Conservation (phyloP, 2,329 filamentous ascomycete species). For the Aspergillus hiratsukae region DNA sequence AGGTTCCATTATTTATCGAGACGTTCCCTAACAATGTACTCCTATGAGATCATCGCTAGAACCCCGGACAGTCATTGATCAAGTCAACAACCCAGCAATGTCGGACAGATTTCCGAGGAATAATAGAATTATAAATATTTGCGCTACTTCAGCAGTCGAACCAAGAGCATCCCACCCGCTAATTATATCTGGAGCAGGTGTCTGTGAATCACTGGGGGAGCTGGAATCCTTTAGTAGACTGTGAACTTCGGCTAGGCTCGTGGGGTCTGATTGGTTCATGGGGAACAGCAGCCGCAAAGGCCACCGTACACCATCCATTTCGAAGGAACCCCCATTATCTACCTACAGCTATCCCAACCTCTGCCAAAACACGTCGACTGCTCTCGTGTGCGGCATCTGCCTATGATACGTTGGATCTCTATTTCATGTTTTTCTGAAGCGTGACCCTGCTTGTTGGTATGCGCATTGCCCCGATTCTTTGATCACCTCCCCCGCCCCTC, state of each 20-base stretch:
- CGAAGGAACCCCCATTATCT: conserved; percentile 5
- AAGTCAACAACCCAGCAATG: background rate
- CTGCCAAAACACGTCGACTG: conserved; percentile 12
- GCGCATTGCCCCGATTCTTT: conserved; percentile 9
- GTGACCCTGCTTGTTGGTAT: conserved; percentile 15
- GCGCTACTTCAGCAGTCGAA: background rate
- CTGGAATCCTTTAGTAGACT: background rate
- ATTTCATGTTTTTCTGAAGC: background rate
- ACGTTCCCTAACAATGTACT: background rate
- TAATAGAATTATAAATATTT: background rate
- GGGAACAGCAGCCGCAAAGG: conserved; percentile 27
- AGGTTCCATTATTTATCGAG: background rate
- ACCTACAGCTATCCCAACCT: conserved; percentile 8
- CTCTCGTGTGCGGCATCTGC: conserved; percentile 8
- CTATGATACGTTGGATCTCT: conserved; percentile 1
- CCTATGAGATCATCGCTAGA: background rate
- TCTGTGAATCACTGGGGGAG: background rate
- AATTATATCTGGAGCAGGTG: background rate
- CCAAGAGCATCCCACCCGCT: background rate
- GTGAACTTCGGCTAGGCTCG: conserved; percentile 16
- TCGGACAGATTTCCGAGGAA: background rate
- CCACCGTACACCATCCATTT: conserved; percentile 32
- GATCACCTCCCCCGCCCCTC: conserved; percentile 6
- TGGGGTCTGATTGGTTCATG: conserved; percentile 31
- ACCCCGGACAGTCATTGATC: background rate